A percentile compares a stretch with the other conserved stretches of the same genome.
Evolutionary conservation across 2,329 filamentous ascomycete genomes (phyloP).

Genomic region (Botrytis medusae): DNA sequence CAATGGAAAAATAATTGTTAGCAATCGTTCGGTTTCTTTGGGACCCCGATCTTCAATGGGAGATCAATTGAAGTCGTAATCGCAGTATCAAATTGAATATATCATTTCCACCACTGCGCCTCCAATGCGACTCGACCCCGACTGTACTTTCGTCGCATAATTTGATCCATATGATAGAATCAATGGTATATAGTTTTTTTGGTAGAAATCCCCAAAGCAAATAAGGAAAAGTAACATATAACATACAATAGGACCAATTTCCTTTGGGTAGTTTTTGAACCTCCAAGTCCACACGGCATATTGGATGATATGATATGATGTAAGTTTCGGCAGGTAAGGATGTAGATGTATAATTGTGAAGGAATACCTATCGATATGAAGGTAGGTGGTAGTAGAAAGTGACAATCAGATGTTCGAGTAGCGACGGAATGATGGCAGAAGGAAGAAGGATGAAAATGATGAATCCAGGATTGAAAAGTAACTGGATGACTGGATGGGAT

Average conservation of each 20-base stretch:
- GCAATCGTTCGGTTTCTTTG: slow-evolving; percentile 22
- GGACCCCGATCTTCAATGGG: background rate
- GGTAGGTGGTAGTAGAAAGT: background rate
- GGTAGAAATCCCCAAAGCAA: background rate
- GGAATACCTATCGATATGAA: background rate
- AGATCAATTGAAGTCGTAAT: background rate
- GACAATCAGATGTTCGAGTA: background rate
- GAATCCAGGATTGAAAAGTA: slow-evolving; percentile 3
- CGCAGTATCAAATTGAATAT: background rate
- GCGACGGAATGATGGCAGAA: background rate
- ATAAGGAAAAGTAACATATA: background rate
- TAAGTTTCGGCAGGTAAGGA: background rate
- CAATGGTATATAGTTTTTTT: background rate
- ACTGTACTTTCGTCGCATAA: background rate
- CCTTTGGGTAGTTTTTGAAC: slow-evolving; percentile 67
- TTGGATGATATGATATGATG: slow-evolving; percentile 19
- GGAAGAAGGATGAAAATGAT: slow-evolving; percentile 1
- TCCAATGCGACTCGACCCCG: background rate
- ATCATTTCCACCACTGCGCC: slow-evolving; percentile 8
- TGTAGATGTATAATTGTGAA: background rate
- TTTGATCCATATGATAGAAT: slow-evolving; percentile 7
- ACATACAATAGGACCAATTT: slow-evolving; percentile 73
- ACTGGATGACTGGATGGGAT: background rate
- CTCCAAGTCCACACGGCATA: slow-evolving; percentile 45
- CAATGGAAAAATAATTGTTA: slow-evolving; percentile 27